Evolutionary conservation across 208 protist genomes (phyloP).

Genomic region (Trypanosoma mega): DNA sequence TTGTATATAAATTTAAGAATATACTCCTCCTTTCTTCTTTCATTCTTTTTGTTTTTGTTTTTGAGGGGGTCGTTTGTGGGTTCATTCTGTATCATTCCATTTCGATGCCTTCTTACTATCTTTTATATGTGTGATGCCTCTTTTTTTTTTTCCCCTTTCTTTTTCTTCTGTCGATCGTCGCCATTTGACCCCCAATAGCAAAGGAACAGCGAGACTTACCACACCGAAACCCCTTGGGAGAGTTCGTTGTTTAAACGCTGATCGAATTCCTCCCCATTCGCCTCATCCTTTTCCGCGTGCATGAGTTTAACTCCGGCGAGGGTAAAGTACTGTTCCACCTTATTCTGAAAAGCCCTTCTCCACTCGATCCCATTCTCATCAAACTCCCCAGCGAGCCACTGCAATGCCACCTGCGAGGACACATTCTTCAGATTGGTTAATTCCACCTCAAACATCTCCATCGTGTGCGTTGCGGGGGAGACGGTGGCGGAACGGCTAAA

Average conservation of each 20-base stretch:
- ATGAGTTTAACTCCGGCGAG: constrained; percentile 1
- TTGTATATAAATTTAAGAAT: not conserved
- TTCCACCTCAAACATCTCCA: constrained; percentile 60
- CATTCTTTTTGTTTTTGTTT: not conserved
- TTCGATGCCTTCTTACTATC: too few species aligned
- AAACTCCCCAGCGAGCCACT: constrained; percentile 43
- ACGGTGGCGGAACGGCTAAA: not conserved
- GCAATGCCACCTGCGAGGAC: constrained; percentile 33
- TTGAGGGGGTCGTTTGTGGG: too few species aligned
- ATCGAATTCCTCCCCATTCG: too few species aligned
- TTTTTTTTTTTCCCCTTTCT: constrained; percentile 7
- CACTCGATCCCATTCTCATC: constrained; percentile 56
- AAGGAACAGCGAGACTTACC: too few species aligned
- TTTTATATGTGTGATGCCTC: too few species aligned
- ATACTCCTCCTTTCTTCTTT: not conserved
- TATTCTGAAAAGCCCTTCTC: constrained; percentile 44
- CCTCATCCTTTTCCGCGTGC: not conserved
- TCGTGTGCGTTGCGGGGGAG: constrained; percentile 18
- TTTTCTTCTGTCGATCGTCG: too few species aligned
- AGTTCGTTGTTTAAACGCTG: too few species aligned
- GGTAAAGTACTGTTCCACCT: constrained; percentile 62
- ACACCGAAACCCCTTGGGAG: too few species aligned
- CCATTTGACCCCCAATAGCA: too few species aligned
- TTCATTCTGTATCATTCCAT: too few species aligned
- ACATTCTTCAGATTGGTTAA: constrained; percentile 39